Percentiles rank a stretch among this genome's conserved stretches.
Conservation (phyloP, 1,139 yeast species). For the Blastobotrys illinoisensis region DNA sequence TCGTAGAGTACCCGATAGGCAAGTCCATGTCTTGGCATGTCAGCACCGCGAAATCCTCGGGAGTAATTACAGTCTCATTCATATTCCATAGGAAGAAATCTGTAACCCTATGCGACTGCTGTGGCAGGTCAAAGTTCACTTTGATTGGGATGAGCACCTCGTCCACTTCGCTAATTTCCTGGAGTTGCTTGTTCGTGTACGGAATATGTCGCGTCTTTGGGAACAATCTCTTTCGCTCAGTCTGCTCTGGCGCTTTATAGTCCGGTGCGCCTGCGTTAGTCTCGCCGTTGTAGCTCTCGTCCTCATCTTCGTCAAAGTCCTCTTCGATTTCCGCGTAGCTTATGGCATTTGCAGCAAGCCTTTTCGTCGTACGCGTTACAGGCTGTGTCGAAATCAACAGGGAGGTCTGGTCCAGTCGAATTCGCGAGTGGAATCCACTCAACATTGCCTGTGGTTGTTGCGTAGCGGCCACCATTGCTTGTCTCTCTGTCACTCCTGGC, state of each 20-base stretch:
- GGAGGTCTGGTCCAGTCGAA: constrained; percentile 61
- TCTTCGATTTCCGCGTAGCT: constrained; percentile 81
- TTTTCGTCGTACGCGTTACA: constrained; percentile 62
- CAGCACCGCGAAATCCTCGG: constrained; percentile 75
- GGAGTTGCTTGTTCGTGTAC: constrained; percentile 33
- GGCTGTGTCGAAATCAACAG: constrained; percentile 65
- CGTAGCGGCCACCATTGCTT: constrained; percentile 20
- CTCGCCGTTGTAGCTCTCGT: constrained; percentile 16
- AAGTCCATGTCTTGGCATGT: constrained; percentile 81
- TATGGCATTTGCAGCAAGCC: constrained; percentile 56
- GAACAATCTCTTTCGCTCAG: background rate
- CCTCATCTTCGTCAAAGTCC: constrained; percentile 69
- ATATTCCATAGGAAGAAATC: constrained; percentile 91
- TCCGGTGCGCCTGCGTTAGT: constrained; percentile 7
- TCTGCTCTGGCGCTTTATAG: constrained; percentile 3
- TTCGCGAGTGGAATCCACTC: constrained; percentile 62
- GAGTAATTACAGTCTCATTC: constrained; percentile 67
- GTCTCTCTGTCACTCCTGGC: background rate
- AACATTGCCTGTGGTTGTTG: constrained; percentile 63
- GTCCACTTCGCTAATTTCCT: constrained; percentile 33
- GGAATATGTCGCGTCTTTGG: constrained; percentile 26
- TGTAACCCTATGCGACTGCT: constrained; percentile 44
- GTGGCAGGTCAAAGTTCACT: constrained; percentile 61
- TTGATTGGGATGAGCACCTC: constrained; percentile 70
- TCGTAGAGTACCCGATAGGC: constrained; percentile 54